These are phyloP conservation scores for Garcia nutans DNA, from an alignment of 345 rosid genomes.

Conservation along the genomic window DNA sequence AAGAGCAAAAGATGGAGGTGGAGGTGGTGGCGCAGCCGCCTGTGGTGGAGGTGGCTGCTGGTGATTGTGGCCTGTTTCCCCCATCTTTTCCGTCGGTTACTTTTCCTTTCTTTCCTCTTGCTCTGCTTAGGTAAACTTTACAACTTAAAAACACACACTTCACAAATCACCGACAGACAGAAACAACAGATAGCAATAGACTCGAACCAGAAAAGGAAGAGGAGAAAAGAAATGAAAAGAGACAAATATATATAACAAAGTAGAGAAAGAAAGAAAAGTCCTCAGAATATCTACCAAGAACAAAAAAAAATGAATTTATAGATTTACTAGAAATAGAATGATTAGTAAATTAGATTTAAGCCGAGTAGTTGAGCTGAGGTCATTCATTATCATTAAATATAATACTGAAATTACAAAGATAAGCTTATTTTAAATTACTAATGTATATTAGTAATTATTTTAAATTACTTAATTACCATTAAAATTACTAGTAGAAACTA, in stretches of 20 bases:
- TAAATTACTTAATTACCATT: no score
- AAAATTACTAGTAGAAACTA: not conserved
- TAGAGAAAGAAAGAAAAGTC: not conserved
- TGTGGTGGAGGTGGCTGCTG: constrained; percentile 43
- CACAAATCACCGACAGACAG: constrained; percentile 15
- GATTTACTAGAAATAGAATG: not conserved
- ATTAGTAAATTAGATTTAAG: not conserved
- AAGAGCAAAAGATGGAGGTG: constrained; percentile 46
- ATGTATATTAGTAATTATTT: no score
- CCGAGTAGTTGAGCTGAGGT: not conserved
- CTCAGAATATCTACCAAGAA: not conserved
- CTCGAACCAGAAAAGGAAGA: not conserved
- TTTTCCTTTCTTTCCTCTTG: not conserved
- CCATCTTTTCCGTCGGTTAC: constrained; percentile 15
- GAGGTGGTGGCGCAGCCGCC: constrained; percentile 33
- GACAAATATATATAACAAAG: constrained; percentile 20
- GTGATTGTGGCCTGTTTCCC: constrained; percentile 22
- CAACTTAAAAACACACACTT: not conserved
- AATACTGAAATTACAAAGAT: not conserved
- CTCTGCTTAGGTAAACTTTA: not conserved
- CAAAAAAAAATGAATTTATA: not conserved
- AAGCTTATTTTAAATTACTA: no score
- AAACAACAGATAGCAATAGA: not conserved
- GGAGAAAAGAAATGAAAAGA: not conserved
- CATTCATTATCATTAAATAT: not conserved